A percentile compares a stretch with the other conserved stretches of the same genome.
Evolutionary conservation across 805 yeast genomes (phyloP).

Genomic region (Komagataella phaffii): DNA sequence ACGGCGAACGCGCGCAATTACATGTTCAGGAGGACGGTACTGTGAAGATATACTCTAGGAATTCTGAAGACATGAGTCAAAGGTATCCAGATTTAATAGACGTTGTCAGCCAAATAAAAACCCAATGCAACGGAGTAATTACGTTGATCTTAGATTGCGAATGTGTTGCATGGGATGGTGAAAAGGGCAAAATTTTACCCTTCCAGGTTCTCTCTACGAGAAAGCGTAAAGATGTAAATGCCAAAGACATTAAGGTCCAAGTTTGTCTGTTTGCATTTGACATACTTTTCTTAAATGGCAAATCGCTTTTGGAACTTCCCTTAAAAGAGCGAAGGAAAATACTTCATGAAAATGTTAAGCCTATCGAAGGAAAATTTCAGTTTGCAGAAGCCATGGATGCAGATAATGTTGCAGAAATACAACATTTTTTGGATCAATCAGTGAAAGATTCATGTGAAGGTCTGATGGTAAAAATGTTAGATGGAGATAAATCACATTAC

Average conservation of each 20-base stretch:
- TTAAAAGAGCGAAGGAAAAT: constrained; percentile 57
- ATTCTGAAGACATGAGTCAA: constrained; percentile 94
- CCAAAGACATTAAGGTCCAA: constrained; percentile 76
- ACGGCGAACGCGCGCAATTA: constrained; percentile 95
- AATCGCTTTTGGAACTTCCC: constrained; percentile 52
- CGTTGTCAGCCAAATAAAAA: constrained; percentile 37
- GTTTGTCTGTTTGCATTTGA: constrained; percentile 93
- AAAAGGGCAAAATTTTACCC: constrained; percentile 68
- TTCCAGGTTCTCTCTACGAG: constrained; percentile 89
- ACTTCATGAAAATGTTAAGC: constrained; percentile 39
- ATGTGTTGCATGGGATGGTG: constrained; percentile 94
- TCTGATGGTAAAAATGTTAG: constrained; percentile 82
- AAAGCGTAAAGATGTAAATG: constrained; percentile 85
- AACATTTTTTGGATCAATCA: constrained; percentile 74
- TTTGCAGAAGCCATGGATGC: constrained; percentile 70
- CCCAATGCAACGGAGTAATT: constrained; percentile 19
- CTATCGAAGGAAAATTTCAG: constrained; percentile 65
- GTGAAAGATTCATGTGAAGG: constrained; percentile 91
- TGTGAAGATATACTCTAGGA: constrained; percentile 77
- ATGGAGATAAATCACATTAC: constrained; percentile 69
- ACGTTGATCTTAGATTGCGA: constrained; percentile 85
- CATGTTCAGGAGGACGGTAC: constrained; percentile 57
- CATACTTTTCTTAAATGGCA: constrained; percentile 60
- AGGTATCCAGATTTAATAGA: constrained; percentile 83
- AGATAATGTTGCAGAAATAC: constrained; percentile 60